Percentiles rank a stretch among this genome's conserved stretches.
These are phyloP conservation scores for Ilex paraguariensis DNA, from an alignment of 305 asterid species.

Conservation along the genomic window DNA sequence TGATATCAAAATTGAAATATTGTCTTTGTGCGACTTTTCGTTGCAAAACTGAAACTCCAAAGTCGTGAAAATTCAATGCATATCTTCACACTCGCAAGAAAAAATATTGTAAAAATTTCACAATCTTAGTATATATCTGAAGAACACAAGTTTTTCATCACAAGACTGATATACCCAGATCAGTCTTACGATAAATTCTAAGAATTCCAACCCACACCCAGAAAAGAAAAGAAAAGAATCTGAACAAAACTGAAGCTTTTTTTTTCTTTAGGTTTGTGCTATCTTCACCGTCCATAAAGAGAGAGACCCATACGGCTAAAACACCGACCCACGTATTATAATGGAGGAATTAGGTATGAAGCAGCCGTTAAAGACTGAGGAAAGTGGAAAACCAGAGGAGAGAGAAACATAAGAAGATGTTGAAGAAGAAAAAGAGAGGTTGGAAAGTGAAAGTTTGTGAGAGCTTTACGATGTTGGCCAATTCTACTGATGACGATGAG, in stretches of 20 bases:
- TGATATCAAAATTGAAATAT: no score
- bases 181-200: not conserved
- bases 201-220: not conserved
- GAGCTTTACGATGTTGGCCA: conserved; percentile 10
- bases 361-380: conserved; percentile 70
- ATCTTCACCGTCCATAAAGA: conserved; percentile 52
- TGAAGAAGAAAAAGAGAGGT: conserved; percentile 14
- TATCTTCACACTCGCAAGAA: no score
- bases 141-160: no score
- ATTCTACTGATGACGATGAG: not conserved
- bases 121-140: no score
- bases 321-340: conserved; percentile 55
- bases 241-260: conserved; percentile 4
- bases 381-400: conserved; percentile 1
- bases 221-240: conserved; percentile 3
- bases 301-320: conserved; percentile 27
- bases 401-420: no score
- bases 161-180: no score
- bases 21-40: no score
- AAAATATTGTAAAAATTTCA: no score
- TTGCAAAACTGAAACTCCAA: no score
- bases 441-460: conserved; percentile 44
- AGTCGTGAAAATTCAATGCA: no score
- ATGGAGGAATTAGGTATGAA: conserved; percentile 38
- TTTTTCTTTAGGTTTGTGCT: conserved; percentile 9